Evolutionary conservation across 306 rosid species (phyloP).

Genomic region (Cicer pinnatifidum): DNA sequence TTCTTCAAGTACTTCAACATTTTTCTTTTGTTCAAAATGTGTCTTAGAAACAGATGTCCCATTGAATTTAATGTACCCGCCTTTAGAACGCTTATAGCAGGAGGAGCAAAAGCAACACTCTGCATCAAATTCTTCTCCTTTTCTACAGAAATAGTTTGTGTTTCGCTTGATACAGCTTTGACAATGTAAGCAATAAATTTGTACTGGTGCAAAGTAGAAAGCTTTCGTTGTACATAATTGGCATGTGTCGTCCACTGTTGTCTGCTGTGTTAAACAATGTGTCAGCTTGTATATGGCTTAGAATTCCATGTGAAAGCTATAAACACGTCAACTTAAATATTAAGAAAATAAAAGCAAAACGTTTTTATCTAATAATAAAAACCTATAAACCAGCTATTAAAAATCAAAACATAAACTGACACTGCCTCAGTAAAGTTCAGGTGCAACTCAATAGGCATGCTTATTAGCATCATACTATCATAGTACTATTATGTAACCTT

Average conservation of each 20-base stretch:
- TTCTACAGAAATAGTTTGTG: conserved; percentile 41
- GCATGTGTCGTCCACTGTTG: conserved; percentile 46
- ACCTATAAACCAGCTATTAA: no score
- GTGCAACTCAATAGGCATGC: no score
- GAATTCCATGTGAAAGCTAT: no score
- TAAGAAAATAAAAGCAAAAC: background rate
- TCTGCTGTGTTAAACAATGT: conserved; percentile 47
- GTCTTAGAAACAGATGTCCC: conserved; percentile 51
- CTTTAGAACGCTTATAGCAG: conserved; percentile 53
- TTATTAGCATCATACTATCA: no score
- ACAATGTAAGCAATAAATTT: conserved; percentile 55
- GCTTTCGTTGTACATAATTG: conserved; percentile 52
- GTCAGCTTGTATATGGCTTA: conserved; percentile 26
- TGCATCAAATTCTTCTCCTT: conserved; percentile 44
- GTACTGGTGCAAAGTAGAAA: conserved; percentile 44
- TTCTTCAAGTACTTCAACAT: conserved; percentile 51
- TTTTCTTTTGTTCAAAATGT: conserved; percentile 46
- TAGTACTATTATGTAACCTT: no score
- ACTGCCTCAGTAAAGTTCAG: no score
- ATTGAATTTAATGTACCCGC: conserved; percentile 46
- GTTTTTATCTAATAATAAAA: background rate
- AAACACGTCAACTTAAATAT: no score
- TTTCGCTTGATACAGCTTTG: conserved; percentile 40
- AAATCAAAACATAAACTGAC: no score
- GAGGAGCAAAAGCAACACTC: conserved; percentile 48